Base-by-base conservation (phyloP, 257 asterid genomes). In the Solanum chmielewskii region DNA sequence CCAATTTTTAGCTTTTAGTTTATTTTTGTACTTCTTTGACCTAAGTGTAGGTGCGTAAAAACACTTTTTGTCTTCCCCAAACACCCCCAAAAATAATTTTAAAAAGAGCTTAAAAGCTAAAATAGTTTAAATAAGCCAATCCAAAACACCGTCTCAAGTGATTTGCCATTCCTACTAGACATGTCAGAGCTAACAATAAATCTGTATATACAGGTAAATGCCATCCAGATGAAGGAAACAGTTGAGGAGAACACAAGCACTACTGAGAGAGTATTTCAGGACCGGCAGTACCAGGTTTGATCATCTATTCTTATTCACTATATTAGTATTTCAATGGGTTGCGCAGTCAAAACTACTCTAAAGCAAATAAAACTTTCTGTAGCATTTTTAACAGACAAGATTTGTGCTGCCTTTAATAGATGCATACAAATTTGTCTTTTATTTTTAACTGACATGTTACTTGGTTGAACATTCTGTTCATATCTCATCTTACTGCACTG, bases 161-260 rank as follows among this genome's bases (percentile, higher is more conserved):
- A 41, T 37, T 11, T 74, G 31, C 29, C 23, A 71, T 5, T 74
- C 82, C 49, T 20, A 49, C 20, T 39, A 74, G 82, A 74, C 31
- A 37, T 37, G 49, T 74, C 82, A 39, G 14, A 74, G 82, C 52
- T 74, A 74, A 74, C 82, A 74, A 74, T 39, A 39, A 20, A 74
- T 37, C 39, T 37, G 47, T 74, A 74, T 74, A 39, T 74, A 88
- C 94, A 96, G 99, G 98, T 96, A 89, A 96, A 96, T 91, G 98
- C 99, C 56, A 96, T 96, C 83, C 98, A 97, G 91, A 93, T 95
- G 98, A 96, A 97, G 91, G 99, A 97, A 93, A 97, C 99, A 70
- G 96, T 94, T 6, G 99, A 97, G 92, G 99, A 95, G 93, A 94
- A 97, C 85, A 91, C 96, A 14, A 97, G 97, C 95, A 95, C 99